phyloP scores from a whole-genome alignment of 2,329 filamentous ascomycete genomes.

The Cytospora piceae region DNA sequence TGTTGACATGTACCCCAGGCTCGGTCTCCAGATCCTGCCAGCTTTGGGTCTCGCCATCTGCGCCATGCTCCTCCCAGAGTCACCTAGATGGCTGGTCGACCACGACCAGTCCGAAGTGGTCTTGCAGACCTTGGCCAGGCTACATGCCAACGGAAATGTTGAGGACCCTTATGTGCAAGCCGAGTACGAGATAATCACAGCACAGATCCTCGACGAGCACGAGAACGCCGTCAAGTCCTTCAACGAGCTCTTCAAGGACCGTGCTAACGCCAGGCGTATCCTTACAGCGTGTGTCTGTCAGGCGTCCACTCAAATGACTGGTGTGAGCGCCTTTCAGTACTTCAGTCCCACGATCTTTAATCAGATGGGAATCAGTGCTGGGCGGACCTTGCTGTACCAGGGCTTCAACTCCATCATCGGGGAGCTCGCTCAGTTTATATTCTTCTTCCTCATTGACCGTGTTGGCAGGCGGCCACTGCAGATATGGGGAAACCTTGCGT shows the following conservation, averaged over 20 bases:
- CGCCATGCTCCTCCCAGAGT: slow-evolving; percentile 21
- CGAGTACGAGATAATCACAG: slow-evolving; percentile 18
- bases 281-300: slow-evolving; percentile 9
- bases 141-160: slow-evolving; percentile 19
- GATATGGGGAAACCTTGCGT: slow-evolving; percentile 9
- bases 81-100: slow-evolving; percentile 19
- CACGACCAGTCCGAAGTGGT: slow-evolving; percentile 14
- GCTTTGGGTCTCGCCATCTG: slow-evolving; percentile 10
- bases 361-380: slow-evolving; percentile 16
- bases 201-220: slow-evolving; percentile 18
- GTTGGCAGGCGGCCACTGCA: slow-evolving; percentile 13
- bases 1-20: not conserved
- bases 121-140: slow-evolving; percentile 4
- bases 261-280: slow-evolving; percentile 13
- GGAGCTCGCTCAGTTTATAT: slow-evolving; percentile 1
- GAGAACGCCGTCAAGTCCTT: slow-evolving; percentile 3
- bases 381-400: slow-evolving; percentile 12
- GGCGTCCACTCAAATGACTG: slow-evolving; percentile 20
- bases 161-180: slow-evolving; percentile 13
- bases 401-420: slow-evolving; percentile 19
- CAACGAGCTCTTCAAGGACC: slow-evolving; percentile 11
- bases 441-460: slow-evolving; percentile 13
- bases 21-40: slow-evolving; percentile 21
- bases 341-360: slow-evolving; percentile 15
- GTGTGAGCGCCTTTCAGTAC: slow-evolving; percentile 22